Percentiles rank a stretch among this genome's conserved stretches.
Conservation (phyloP, 192 early-diverging fungal species). For the Tieghemiomyces parasiticus region DNA sequence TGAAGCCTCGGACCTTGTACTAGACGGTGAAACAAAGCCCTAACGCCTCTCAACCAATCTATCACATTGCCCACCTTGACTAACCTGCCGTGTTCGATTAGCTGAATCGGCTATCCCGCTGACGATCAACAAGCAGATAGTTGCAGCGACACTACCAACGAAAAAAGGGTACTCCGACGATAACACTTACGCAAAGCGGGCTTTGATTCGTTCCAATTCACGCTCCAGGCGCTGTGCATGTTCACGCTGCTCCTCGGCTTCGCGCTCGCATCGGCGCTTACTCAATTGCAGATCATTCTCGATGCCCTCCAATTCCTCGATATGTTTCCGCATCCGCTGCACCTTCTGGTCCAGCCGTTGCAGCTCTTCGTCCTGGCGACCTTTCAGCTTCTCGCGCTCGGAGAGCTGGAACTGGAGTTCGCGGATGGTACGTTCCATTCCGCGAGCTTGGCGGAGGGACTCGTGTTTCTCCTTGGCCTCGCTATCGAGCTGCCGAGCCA, state of each 20-base stretch:
- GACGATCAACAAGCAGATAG: too few species aligned
- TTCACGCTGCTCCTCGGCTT: constrained; percentile 37
- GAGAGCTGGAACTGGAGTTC: constrained; percentile 76
- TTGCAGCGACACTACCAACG: not conserved
- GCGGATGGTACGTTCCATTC: constrained; percentile 57
- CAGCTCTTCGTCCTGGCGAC: constrained; percentile 45
- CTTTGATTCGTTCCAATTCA: constrained; percentile 5
- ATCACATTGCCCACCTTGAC: not conserved
- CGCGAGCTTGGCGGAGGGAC: constrained; percentile 35
- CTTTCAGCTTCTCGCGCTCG: constrained; percentile 63
- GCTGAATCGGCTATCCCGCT: not conserved
- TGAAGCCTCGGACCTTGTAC: not conserved
- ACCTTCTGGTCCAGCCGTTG: constrained; percentile 54
- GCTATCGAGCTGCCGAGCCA: constrained; percentile 35
- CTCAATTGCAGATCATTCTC: constrained; percentile 38
- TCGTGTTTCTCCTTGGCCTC: constrained; percentile 53
- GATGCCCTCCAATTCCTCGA: constrained; percentile 42
- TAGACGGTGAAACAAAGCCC: not conserved
- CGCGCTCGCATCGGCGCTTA: constrained; percentile 56
- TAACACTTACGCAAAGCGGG: constrained; percentile 1
- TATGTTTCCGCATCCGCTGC: constrained; percentile 38
- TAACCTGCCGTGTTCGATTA: not conserved
- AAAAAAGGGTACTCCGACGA: not conserved
- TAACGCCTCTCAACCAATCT: not conserved
- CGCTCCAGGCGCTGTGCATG: constrained; percentile 5